Base-by-base conservation (phyloP, 2,329 filamentous ascomycete species). In the Fusarium brevicatenulatum region DNA sequence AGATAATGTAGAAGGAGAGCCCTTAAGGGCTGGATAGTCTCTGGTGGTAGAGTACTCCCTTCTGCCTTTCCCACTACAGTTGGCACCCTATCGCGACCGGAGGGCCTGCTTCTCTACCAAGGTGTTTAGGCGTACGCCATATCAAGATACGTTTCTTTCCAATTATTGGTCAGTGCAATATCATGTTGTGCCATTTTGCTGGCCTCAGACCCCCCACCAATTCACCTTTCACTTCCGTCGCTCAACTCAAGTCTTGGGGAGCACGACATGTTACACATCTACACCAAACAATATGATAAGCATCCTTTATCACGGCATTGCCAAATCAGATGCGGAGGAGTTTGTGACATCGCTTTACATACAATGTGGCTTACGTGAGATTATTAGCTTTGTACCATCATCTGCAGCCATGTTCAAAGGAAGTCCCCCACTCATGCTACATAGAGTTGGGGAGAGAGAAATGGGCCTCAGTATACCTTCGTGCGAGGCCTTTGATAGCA, bases 41-140 rank as follows among this genome's bases (percentile, higher is more conserved):
- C 18, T 46, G 4, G 18, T 28, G 2, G 18, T 28, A 21, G 4
- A 28, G 4, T 9, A 5, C 3, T 46, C 4, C 7, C 18, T 21
- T 21, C 18, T 46, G 11, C 6, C 6, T 4, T 43, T 16, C 7
- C 15, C 34, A 36, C 34, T 36, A 16, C 7, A 2, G 34, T 36
- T 16, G 34, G 8, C 34, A 36, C 9, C 3, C 15, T 16, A 16
- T 36, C 15, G n/a, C 4, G 5, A 3, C 19, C 9, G 11, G 6
- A 19, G 25, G 23, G 9, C 2, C 9, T 21, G 0, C 13, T 49
- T 13, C 28, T n/a, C 15, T 30, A 12, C 4, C 28, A 9, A 6
- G 28, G 7, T 30, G 5, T 6, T 9, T 16, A 19, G 15, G 2
- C 0, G 13, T 12, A 9, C 15, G 12, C 15, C 13, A 12, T 3